Conservation (phyloP, 2,329 filamentous ascomycete genomes). For the Monosporascus sp. region DNA sequence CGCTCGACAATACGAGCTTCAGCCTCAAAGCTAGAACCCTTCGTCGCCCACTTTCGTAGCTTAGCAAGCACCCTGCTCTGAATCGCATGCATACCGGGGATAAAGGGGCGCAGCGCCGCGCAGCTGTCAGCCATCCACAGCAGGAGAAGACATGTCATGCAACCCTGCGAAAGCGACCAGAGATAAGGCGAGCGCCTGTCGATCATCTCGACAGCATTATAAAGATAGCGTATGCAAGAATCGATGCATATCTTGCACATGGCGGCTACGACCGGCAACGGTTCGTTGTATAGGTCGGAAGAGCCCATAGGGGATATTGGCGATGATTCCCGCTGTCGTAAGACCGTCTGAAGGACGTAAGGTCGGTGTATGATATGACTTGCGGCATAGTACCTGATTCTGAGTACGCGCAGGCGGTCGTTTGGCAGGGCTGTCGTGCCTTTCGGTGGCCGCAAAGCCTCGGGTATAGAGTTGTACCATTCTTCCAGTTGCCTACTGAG, state of each 20-base stretch:
- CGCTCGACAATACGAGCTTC: slow-evolving; percentile 20
- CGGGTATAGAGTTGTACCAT: slow-evolving; percentile 32
- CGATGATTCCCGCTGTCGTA: slow-evolving; percentile 18
- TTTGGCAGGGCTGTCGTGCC: slow-evolving; percentile 50
- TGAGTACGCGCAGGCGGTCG: slow-evolving; percentile 62
- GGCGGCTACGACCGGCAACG: slow-evolving; percentile 26
- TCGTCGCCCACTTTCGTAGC: slow-evolving; percentile 26
- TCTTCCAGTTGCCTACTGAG: slow-evolving; percentile 33
- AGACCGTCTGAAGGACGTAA: slow-evolving; percentile 34
- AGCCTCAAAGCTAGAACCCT: slow-evolving; percentile 27
- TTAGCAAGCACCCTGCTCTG: slow-evolving; percentile 22
- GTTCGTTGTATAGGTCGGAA: slow-evolving; percentile 15
- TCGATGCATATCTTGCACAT: slow-evolving; percentile 29
- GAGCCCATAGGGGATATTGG: slow-evolving; percentile 10
- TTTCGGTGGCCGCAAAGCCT: slow-evolving; percentile 41
- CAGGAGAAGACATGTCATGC: slow-evolving; percentile 28
- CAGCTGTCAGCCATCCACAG: slow-evolving; percentile 28
- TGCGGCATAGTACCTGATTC: slow-evolving; percentile 68
- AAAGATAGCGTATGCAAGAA: slow-evolving; percentile 30
- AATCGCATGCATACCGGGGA: slow-evolving; percentile 23
- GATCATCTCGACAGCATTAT: slow-evolving; percentile 29
- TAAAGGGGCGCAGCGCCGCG: slow-evolving; percentile 19
- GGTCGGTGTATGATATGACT: slow-evolving; percentile 65
- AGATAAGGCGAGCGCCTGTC: slow-evolving; percentile 32
- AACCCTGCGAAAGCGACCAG: slow-evolving; percentile 30